A percentile compares a stretch with the other conserved stretches of the same genome.
Conservation (phyloP, 2,329 filamentous ascomycete species). For the Erysiphe neolycopersici region DNA sequence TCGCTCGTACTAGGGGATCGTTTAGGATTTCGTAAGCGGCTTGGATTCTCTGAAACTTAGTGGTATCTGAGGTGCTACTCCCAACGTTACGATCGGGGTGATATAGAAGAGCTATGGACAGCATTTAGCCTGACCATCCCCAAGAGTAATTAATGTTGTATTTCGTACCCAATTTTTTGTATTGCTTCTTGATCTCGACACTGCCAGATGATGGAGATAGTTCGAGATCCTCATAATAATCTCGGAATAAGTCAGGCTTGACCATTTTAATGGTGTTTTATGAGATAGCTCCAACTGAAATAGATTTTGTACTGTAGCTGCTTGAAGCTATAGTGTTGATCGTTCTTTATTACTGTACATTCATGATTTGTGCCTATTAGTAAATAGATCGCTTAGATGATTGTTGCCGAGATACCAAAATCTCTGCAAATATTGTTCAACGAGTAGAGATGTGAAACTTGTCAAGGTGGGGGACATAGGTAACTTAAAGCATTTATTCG, state of each 20-base stretch:
- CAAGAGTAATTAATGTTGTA: not conserved
- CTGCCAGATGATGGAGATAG: slow-evolving; percentile 28
- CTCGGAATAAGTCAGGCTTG: slow-evolving; percentile 15
- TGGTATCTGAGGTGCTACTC: slow-evolving; percentile 34
- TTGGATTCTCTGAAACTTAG: slow-evolving; percentile 45
- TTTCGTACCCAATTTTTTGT: slow-evolving; percentile 32
- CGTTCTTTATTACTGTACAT: too few relatives aligned
- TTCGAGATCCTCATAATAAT: slow-evolving; percentile 44
- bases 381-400: too few relatives aligned
- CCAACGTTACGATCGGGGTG: slow-evolving; percentile 49
- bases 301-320: too few relatives aligned
- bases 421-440: too few relatives aligned
- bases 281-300: too few relatives aligned
- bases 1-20: slow-evolving; percentile 11
- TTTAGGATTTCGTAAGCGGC: slow-evolving; percentile 40
- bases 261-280: slow-evolving; percentile 8
- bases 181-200: slow-evolving; percentile 42
- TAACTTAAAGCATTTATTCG: too few relatives aligned
- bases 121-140: slow-evolving; percentile 3
- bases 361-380: too few relatives aligned
- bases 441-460: too few relatives aligned
- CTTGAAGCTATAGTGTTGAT: too few relatives aligned
- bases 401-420: too few relatives aligned
- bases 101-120: slow-evolving; percentile 28
- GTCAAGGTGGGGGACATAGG: too few relatives aligned